Evolutionary conservation across 345 rosid genomes (phyloP).

Genomic region (Lumnitzera littorea): DNA sequence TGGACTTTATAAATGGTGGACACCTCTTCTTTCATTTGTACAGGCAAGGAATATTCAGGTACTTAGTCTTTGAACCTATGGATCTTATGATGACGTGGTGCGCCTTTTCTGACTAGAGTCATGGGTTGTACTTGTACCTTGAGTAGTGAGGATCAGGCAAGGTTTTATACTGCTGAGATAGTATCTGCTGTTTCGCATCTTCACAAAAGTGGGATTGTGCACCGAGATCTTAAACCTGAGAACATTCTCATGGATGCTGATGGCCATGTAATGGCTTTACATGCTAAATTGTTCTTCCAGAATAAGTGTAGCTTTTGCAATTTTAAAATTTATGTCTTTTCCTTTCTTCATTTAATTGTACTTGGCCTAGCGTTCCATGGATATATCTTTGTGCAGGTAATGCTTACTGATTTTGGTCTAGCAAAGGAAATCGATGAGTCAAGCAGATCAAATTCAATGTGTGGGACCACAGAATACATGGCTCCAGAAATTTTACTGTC

Average conservation of each 20-base stretch:
- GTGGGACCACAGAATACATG: constrained; percentile 74
- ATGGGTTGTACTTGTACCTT: constrained; percentile 3
- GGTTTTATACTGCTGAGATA: constrained; percentile 67
- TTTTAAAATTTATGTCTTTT: constrained; percentile 1
- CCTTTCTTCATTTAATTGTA: not conserved
- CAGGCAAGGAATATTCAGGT: constrained; percentile 66
- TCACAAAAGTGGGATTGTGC: constrained; percentile 57
- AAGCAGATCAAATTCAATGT: constrained; percentile 64
- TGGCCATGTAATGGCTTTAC: constrained; percentile 46
- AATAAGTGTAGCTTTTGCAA: not conserved
- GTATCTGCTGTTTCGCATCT: constrained; percentile 74
- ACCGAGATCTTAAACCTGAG: constrained; percentile 78
- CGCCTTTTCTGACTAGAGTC: constrained; percentile 13
- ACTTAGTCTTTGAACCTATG: constrained; percentile 5
- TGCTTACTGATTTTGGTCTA: constrained; percentile 68
- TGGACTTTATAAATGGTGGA: constrained; percentile 71
- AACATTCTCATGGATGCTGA: constrained; percentile 60
- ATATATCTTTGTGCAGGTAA: constrained; percentile 28
- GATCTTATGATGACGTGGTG: not conserved
- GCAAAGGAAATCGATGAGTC: constrained; percentile 69
- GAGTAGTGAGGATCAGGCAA: constrained; percentile 67
- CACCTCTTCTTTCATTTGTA: constrained; percentile 74
- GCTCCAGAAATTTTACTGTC: constrained; percentile 65
- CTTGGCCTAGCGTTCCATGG: not conserved
- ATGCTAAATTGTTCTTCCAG: too few species aligned